Base-by-base conservation (phyloP, 2,329 filamentous ascomycete species). In the Claviceps fusiformis region DNA sequence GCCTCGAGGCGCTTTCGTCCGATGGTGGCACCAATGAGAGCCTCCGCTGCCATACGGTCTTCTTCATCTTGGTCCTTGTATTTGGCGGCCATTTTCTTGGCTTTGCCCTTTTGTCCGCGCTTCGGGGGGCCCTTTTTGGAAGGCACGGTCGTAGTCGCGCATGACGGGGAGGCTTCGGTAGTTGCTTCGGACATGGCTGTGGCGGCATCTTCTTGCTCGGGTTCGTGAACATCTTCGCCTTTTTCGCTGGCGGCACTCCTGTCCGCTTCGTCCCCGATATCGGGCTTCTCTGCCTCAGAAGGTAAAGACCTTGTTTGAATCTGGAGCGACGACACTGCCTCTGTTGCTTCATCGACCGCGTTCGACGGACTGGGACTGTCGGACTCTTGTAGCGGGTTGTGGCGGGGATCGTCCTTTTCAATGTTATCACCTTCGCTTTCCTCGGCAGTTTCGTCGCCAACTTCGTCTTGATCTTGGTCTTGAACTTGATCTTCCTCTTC, bases 11-110 rank as follows among this genome's bases (percentile, higher is more conserved):
- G 83, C 62, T 87, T 78, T 43, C 80, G 79, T 1, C 85, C 85
- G 0, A 79, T 78, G 57, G 78, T 74, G 2, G 88, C 85, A 44
- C 93, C 93, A n/a, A 95, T 82, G n/a, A 97, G 78, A 29, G 83
- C 79, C 70, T 96, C 86, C 37, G 90, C 89, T 0, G 91, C 80
- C 7, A 80, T 81, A 13, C 90, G 88, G 64, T 98, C 93, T 69
- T 95, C 92, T 55, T 95, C 90, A 62, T 97, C 92, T 75, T 97
- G 93, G 62, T 95, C 76, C 49, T 87, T 92, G 71, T 98, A 98
- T 68, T 95, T 96, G 56, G 81, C 75, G 3, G 89, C 89, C 2
- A 89, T 83, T 68, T 93, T 95, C 74, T 95, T 95, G 47, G 85
- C 83, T 67, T 95, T 95, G 57, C 79, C 79, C 56, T 81, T 83